Evolutionary conservation across 257 asterid species (phyloP).

Genomic region (Nicotiana otophora): DNA sequence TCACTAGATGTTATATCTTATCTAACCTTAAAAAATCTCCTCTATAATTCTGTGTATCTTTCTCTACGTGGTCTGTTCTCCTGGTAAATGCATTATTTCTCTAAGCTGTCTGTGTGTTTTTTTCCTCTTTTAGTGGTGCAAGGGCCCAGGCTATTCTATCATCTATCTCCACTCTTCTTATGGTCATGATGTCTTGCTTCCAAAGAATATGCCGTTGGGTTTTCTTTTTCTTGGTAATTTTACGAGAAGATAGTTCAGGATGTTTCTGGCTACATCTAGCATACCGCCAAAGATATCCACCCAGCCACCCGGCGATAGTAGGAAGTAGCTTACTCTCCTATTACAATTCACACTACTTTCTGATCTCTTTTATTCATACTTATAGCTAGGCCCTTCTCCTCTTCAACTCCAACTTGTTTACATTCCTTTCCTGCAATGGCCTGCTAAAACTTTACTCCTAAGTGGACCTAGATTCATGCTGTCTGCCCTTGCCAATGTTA

Average conservation of each 20-base stretch:
- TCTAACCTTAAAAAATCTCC: neutral
- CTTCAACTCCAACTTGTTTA: neutral
- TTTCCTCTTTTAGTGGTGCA: neutral
- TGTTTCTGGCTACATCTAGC: neutral
- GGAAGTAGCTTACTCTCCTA: neutral
- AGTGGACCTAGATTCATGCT: neutral
- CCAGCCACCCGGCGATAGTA: neutral
- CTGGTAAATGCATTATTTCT: constrained; percentile 1
- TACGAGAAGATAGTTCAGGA: neutral
- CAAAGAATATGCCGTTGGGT: neutral
- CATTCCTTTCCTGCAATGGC: neutral
- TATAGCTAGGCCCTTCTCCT: neutral
- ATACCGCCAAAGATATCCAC: neutral
- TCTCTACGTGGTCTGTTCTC: neutral
- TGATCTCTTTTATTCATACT: neutral
- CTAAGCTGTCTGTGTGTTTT: neutral
- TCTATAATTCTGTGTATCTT: neutral
- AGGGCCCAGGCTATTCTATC: neutral
- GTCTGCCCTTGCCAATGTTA: neutral
- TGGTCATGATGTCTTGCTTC: neutral
- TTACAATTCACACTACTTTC: neutral
- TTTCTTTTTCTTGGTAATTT: neutral
- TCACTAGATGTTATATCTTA: neutral
- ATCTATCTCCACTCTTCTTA: neutral
- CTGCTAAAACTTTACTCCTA: neutral